Percentiles rank a stretch among this genome's conserved stretches.
These are phyloP conservation scores for Phylloporus sp. DNA, from an alignment of 768 basidiomycete genomes.

Conservation along the genomic window DNA sequence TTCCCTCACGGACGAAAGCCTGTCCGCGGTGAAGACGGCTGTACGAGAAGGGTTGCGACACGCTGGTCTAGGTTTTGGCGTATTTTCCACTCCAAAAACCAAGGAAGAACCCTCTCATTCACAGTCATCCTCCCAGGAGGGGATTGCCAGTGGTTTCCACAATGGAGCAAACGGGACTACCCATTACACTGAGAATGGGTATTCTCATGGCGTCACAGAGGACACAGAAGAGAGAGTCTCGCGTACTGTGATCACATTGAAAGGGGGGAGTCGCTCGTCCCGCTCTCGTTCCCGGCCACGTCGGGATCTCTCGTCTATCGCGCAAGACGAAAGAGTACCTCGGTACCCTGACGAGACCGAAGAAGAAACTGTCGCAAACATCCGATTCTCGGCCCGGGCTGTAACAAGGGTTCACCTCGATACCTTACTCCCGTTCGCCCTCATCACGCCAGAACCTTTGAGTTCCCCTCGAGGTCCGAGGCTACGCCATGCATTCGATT, in stretches of 20 bases:
- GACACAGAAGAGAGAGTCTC: constrained; percentile 50
- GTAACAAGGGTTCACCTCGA: constrained; percentile 58
- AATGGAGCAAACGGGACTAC: constrained; percentile 28
- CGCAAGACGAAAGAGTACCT: constrained; percentile 55
- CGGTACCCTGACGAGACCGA: constrained; percentile 53
- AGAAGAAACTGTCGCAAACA: constrained; percentile 65
- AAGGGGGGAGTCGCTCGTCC: constrained; percentile 35
- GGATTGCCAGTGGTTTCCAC: constrained; percentile 10
- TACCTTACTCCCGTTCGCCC: constrained; percentile 66
- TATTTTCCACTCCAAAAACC: constrained; percentile 51
- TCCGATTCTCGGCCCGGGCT: constrained; percentile 69
- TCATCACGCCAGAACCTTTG: constrained; percentile 66
- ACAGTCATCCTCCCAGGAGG: constrained; percentile 16
- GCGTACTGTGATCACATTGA: constrained; percentile 73
- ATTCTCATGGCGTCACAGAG: constrained; percentile 27
- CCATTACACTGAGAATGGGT: constrained; percentile 28
- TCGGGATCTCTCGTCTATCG: constrained; percentile 57
- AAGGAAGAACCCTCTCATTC: constrained; percentile 9
- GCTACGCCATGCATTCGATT: constrained; percentile 17
- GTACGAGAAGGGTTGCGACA: constrained; percentile 63
- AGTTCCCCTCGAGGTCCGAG: constrained; percentile 33
- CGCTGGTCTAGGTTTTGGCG: constrained; percentile 70
- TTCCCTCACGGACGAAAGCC: constrained; percentile 75
- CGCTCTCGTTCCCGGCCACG: constrained; percentile 74
- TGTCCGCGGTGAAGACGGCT: constrained; percentile 64